Evolutionary conservation across 176 grass and related monocot genomes (phyloP).

Genomic region (Ampelocalamus luodianensis): DNA sequence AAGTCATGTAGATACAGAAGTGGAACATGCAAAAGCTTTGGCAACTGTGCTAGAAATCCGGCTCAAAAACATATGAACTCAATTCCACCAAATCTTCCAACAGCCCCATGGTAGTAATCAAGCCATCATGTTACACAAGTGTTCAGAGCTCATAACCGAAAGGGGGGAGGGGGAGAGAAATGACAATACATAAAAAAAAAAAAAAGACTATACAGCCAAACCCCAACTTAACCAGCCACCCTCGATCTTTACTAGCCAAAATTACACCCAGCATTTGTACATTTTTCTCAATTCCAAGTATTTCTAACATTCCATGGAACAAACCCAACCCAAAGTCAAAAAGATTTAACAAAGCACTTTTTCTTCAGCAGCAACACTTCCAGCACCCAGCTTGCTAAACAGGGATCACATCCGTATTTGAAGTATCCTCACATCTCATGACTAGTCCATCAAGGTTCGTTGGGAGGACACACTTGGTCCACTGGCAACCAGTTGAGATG

Average conservation of each 20-base stretch:
- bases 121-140: slow-evolving; percentile 61
- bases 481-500: slow-evolving; percentile 82
- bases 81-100: slow-evolving; percentile 33
- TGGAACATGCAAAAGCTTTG: neutral
- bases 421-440: slow-evolving; percentile 90
- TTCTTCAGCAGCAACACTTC: slow-evolving; percentile 37
- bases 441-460: slow-evolving; percentile 81
- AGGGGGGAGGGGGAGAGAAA: neutral
- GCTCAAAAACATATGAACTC: neutral
- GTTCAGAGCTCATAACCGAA: slow-evolving; percentile 52
- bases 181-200: slow-evolving; percentile 39
- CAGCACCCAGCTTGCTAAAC: slow-evolving; percentile 53
- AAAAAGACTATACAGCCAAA: slow-evolving; percentile 72
- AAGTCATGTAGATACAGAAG: neutral
- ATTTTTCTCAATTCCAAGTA: slow-evolving; percentile 50
- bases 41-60: neutral
- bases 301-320: slow-evolving; percentile 42
- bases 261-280: slow-evolving; percentile 78
- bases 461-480: slow-evolving; percentile 73
- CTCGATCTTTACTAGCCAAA: slow-evolving; percentile 58
- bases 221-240: slow-evolving; percentile 50
- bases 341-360: slow-evolving; percentile 52
- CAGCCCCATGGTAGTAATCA: slow-evolving; percentile 45
- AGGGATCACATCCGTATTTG: slow-evolving; percentile 86
- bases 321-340: slow-evolving; percentile 57